Evolutionary conservation across 495 filamentous ascomycete species (phyloP).

Genomic region (Penicillium silybi): DNA sequence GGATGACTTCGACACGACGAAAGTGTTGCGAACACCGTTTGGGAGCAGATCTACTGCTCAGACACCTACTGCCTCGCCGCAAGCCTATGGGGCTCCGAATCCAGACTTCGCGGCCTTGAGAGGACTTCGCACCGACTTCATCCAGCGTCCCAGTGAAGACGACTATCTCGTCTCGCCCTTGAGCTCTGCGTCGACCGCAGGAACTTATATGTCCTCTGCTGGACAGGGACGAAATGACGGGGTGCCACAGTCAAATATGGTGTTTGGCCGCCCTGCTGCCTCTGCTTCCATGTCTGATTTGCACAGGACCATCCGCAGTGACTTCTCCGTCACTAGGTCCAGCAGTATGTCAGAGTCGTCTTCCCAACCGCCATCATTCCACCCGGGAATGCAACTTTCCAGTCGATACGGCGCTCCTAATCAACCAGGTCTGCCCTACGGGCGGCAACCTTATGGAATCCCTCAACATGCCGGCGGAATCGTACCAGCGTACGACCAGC

Average conservation of each 20-base stretch:
- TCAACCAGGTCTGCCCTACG: slow-evolving; percentile 32
- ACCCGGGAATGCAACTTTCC: slow-evolving; percentile 31
- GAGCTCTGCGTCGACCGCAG: slow-evolving; percentile 40
- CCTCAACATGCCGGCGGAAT: slow-evolving; percentile 27
- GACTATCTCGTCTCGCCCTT: slow-evolving; percentile 44
- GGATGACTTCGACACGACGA: slow-evolving; percentile 87
- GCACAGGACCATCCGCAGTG: slow-evolving; percentile 31
- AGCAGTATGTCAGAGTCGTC: slow-evolving; percentile 43
- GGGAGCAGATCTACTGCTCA: slow-evolving; percentile 31
- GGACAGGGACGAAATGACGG: slow-evolving; percentile 26
- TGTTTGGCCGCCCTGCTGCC: slow-evolving; percentile 30
- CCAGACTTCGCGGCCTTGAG: slow-evolving; percentile 19
- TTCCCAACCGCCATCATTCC: slow-evolving; percentile 24
- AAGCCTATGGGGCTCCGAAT: slow-evolving; percentile 15
- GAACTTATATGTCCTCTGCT: slow-evolving; percentile 39
- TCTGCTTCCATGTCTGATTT: slow-evolving; percentile 29
- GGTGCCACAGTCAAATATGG: slow-evolving; percentile 21
- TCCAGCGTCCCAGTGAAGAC: slow-evolving; percentile 37
- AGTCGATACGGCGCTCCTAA: slow-evolving; percentile 31
- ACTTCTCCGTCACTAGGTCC: slow-evolving; percentile 36
- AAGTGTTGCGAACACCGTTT: slow-evolving; percentile 78
- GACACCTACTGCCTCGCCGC: slow-evolving; percentile 32
- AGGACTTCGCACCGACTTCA: slow-evolving; percentile 36
- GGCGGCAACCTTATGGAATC: slow-evolving; percentile 29
- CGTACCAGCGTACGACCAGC: slow-evolving; percentile 31